These are phyloP conservation scores for Leccinum boreale DNA, from an alignment of 768 basidiomycete species.

Conservation along the genomic window DNA sequence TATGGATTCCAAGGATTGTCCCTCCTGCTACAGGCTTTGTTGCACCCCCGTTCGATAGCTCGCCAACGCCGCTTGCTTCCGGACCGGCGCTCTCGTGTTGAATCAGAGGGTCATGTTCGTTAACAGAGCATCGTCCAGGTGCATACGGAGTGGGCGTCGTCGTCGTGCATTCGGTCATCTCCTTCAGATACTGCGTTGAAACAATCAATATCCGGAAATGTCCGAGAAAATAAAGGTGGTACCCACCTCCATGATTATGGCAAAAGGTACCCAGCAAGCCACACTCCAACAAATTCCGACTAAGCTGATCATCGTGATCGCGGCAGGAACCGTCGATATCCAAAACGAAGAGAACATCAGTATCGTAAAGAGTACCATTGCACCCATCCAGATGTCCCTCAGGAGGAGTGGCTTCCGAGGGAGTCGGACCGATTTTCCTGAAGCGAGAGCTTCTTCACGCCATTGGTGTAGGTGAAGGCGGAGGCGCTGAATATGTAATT, in stretches of 20 bases:
- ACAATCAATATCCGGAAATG: not conserved
- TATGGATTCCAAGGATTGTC: constrained; percentile 92
- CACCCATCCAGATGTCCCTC: constrained; percentile 91
- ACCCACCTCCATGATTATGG: constrained; percentile 93
- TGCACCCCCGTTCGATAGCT: constrained; percentile 18
- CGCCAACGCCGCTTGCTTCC: constrained; percentile 41
- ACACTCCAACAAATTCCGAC: constrained; percentile 96
- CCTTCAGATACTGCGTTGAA: constrained; percentile 62
- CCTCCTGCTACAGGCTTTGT: constrained; percentile 70
- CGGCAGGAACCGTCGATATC: constrained; percentile 71
- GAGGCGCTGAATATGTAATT: constrained; percentile 69
- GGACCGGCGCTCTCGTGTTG: constrained; percentile 45
- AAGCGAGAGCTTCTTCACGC: constrained; percentile 78
- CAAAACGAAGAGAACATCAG: constrained; percentile 86
- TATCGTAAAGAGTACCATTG: constrained; percentile 73
- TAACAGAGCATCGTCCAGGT: constrained; percentile 32
- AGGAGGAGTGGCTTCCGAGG: constrained; percentile 90
- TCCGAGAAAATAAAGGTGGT: constrained; percentile 38
- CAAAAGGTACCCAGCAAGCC: constrained; percentile 97
- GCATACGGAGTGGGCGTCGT: constrained; percentile 11
- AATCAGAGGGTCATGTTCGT: constrained; percentile 52
- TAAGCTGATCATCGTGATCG: constrained; percentile 76
- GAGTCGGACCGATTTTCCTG: constrained; percentile 70
- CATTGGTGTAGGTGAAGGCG: constrained; percentile 71
- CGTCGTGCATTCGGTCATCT: constrained; percentile 45